Percentiles rank a stretch among this genome's conserved stretches.
These are phyloP conservation scores for Uronychia binucleata DNA, from an alignment of 73 alveolate species.

Conservation along the genomic window DNA sequence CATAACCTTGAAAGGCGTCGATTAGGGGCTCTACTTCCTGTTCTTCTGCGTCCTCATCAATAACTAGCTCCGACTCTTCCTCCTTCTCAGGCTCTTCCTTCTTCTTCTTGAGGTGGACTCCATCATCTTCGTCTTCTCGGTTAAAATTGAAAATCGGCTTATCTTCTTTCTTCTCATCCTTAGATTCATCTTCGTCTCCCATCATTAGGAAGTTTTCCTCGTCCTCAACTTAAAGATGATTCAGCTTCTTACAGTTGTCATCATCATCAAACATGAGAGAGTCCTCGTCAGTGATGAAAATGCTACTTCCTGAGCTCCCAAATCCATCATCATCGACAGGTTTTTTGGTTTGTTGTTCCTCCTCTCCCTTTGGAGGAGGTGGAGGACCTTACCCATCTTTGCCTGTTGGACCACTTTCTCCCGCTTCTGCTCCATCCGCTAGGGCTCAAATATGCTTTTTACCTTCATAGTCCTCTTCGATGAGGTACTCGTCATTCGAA, in stretches of 20 bases:
- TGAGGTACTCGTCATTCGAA: constrained; percentile 7
- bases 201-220: constrained; percentile 34
- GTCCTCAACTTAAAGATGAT: constrained; percentile 3
- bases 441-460: background rate
- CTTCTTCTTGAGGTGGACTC: background rate
- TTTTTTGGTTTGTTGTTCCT: constrained; percentile 22
- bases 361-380: constrained; percentile 6
- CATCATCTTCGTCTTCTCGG: background rate
- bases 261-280: constrained; percentile 3
- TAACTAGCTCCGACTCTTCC: constrained; percentile 42
- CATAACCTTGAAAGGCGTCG: constrained; percentile 46
- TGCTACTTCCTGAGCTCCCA: constrained; percentile 17
- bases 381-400: constrained; percentile 5
- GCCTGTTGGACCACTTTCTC: background rate
- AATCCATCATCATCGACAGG: constrained; percentile 22
- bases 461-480: constrained; percentile 49
- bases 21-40: constrained; percentile 68
- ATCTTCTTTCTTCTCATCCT: background rate
- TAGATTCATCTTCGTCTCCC: constrained; percentile 18
- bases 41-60: constrained; percentile 63
- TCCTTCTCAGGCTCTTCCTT: background rate
- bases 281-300: constrained; percentile 25
- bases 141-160: background rate
- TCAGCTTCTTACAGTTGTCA: constrained; percentile 5
- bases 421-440: constrained; percentile 1